Evolutionary conservation across 2,329 filamentous ascomycete species (phyloP).

Genomic region (Aspergillus fumigatus): DNA sequence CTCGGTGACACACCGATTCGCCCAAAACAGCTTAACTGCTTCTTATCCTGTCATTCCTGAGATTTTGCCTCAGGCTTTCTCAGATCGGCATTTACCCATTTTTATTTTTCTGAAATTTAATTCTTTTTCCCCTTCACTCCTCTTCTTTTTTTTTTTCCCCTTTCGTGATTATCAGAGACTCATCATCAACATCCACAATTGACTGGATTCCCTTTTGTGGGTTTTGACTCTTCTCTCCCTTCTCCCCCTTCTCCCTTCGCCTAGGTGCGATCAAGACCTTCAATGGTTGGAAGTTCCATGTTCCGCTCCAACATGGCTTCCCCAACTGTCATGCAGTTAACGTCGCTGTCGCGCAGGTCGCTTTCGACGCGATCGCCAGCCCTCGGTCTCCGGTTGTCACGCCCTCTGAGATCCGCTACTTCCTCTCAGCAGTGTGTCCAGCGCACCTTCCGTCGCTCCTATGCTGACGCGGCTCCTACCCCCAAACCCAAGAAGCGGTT

Average conservation of each 20-base stretch:
- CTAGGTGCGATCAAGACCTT: slow-evolving; percentile 21
- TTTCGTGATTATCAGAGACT: slow-evolving; percentile 5
- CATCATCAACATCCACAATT: slow-evolving; percentile 1
- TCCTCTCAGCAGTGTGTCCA: slow-evolving; percentile 23
- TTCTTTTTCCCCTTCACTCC: too few species aligned
- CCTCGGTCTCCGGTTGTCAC: slow-evolving; percentile 22
- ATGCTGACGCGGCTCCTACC: slow-evolving; percentile 47
- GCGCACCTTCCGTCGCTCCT: slow-evolving; percentile 43
- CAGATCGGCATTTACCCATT: slow-evolving; percentile 1
- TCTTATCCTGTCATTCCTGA: not conserved
- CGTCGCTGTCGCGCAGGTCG: slow-evolving; percentile 34
- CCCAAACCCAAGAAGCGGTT: slow-evolving; percentile 57
- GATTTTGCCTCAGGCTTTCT: not conserved
- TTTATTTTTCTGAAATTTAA: too few species aligned
- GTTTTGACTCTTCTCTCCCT: not conserved
- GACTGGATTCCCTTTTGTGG: slow-evolving; percentile 12
- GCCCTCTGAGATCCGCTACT: slow-evolving; percentile 21
- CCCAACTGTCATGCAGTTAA: slow-evolving; percentile 29
- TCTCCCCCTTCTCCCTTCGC: slow-evolving; percentile 4
- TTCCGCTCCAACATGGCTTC: slow-evolving; percentile 31
- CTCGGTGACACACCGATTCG: slow-evolving; percentile 30
- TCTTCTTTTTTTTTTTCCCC: slow-evolving; percentile 7
- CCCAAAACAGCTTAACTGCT: slow-evolving; percentile 29
- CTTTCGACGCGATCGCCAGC: slow-evolving; percentile 25
- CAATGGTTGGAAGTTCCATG: slow-evolving; percentile 34